A percentile compares a stretch with the other conserved stretches of the same genome.
Evolutionary conservation across 345 rosid genomes (phyloP).

Genomic region (Acer negundo): DNA sequence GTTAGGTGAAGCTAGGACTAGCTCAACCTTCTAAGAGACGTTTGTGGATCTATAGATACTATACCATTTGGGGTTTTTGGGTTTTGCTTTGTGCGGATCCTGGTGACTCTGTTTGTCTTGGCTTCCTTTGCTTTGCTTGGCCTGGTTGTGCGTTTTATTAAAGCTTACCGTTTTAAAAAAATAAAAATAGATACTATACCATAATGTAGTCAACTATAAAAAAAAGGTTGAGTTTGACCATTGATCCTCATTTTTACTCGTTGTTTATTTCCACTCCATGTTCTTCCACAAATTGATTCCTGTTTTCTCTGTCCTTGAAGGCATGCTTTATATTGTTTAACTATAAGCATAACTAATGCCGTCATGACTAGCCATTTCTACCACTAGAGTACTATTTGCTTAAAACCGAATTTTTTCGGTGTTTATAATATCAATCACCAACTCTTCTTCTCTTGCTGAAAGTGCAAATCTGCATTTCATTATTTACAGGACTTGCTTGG

Average conservation of each 20-base stretch:
- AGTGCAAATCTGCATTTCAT: neutral
- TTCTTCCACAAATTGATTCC: constrained; percentile 14
- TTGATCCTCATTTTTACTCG: neutral
- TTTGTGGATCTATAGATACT: neutral
- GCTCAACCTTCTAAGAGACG: neutral
- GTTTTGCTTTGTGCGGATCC: too few species aligned
- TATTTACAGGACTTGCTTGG: constrained; percentile 72
- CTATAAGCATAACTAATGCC: neutral
- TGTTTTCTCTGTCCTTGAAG: neutral
- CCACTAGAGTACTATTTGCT: neutral
- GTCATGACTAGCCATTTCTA: neutral
- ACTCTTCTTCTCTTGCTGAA: constrained; percentile 13
- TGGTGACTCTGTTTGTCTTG: too few species aligned
- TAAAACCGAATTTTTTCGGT: neutral
- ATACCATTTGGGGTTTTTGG: too few species aligned
- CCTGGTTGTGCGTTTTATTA: too few species aligned
- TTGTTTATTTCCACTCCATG: neutral
- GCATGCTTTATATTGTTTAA: neutral
- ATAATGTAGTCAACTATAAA: neutral
- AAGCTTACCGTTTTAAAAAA: too few species aligned
- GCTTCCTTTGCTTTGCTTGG: too few species aligned
- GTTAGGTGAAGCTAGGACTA: neutral
- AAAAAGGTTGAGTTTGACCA: neutral
- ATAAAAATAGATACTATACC: too few species aligned
- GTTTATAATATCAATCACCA: neutral